These are phyloP conservation scores for Pyrenochaeta sp. DNA, from an alignment of 2,329 filamentous ascomycete genomes.

Conservation along the genomic window DNA sequence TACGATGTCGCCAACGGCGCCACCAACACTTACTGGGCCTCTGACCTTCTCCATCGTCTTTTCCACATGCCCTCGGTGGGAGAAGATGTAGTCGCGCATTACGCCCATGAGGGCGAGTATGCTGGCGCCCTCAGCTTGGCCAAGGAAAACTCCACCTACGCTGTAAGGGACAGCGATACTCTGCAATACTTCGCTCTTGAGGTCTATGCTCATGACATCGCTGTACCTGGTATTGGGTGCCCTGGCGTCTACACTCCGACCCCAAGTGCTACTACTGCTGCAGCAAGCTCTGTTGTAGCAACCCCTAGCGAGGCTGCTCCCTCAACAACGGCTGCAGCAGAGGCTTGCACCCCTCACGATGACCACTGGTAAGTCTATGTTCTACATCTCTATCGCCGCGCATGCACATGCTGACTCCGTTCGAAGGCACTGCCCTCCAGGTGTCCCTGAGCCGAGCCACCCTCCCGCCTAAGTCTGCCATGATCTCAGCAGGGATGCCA, in stretches of 20 bases:
- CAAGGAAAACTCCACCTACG: conserved; percentile 57
- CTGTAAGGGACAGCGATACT: conserved; percentile 66
- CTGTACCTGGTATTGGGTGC: conserved; percentile 69
- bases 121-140: conserved; percentile 63
- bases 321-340: conserved; percentile 7
- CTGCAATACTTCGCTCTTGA: conserved; percentile 76
- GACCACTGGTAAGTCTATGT: conserved; percentile 29
- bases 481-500: not conserved
- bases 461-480: conserved; percentile 23
- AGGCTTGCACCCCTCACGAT: conserved; percentile 30
- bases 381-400: not conserved
- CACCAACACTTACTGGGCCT: conserved; percentile 70
- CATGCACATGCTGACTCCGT: not conserved
- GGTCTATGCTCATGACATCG: conserved; percentile 71
- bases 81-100: conserved; percentile 69
- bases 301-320: conserved; percentile 9
- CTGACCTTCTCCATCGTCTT: conserved; percentile 72
- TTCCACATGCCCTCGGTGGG: conserved; percentile 70
- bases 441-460: conserved; percentile 32
- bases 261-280: conserved; percentile 9
- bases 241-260: conserved; percentile 53
- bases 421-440: conserved; percentile 31
- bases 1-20: conserved; percentile 67
- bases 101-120: conserved; percentile 67
- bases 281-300: conserved; percentile 6